phyloP scores from a whole-genome alignment of 1,284 basidiomycete species.

The Ganoderma resinaceum region DNA sequence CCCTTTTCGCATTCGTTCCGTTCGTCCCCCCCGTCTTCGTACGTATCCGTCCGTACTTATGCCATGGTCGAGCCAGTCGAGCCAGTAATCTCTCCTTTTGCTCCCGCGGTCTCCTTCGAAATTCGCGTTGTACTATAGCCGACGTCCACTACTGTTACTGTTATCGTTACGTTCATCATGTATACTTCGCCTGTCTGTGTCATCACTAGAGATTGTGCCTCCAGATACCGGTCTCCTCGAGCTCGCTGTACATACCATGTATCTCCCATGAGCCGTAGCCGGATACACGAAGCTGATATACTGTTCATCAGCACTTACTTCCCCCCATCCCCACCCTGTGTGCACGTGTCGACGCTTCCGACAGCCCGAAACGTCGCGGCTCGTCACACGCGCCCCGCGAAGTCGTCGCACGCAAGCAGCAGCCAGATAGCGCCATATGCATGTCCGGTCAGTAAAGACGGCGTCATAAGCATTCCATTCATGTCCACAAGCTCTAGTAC shows the following conservation, averaged over 20 bases:
- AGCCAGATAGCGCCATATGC: too few relatives aligned
- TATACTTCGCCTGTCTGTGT: neutral
- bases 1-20: conserved; percentile 3
- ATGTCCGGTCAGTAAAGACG: too few relatives aligned
- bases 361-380: neutral
- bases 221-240: conserved; percentile 1
- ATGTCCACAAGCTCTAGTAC: neutral
- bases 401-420: too few relatives aligned
- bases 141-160: neutral
- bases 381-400: neutral
- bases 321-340: neutral
- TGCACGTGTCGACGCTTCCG: neutral
- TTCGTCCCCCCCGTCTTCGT: neutral
- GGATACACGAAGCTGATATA: neutral
- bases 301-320: neutral
- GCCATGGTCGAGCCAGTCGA: conserved; percentile 11
- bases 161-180: neutral
- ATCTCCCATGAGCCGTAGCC: neutral
- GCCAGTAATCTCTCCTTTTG: neutral
- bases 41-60: neutral
- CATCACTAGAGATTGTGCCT: neutral
- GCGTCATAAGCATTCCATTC: neutral
- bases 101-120: conserved; percentile 13
- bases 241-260: conserved; percentile 1
- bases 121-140: conserved; percentile 6